These are phyloP conservation scores for Moesziomyces aphidis DNA, from an alignment of 1,284 basidiomycete genomes.

Conservation along the genomic window DNA sequence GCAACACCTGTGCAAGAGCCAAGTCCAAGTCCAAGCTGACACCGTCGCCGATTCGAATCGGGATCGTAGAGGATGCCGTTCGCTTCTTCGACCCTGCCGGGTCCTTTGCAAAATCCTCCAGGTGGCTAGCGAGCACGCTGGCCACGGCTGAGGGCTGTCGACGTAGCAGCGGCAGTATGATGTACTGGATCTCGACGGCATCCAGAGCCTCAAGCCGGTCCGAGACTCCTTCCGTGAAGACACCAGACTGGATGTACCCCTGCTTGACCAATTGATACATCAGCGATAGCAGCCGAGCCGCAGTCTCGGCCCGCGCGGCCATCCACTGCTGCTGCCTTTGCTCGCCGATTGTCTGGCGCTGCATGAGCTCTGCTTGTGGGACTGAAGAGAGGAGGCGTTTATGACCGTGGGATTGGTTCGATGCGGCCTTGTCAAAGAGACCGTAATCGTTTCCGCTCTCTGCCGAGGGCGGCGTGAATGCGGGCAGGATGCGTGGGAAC, in stretches of 20 bases:
- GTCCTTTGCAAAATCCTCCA: conserved; percentile 5
- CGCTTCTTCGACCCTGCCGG: conserved; percentile 17
- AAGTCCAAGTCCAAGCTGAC: neutral
- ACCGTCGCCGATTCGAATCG: conserved; percentile 1
- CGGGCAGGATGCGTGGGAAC: conserved; percentile 27
- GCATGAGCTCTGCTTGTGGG: conserved; percentile 27
- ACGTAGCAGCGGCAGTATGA: conserved; percentile 21
- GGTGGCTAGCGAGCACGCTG: conserved; percentile 11
- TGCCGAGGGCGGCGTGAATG: conserved; percentile 6
- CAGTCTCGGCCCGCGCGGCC: conserved; percentile 26
- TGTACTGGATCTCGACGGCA: conserved; percentile 9
- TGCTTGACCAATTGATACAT: conserved; percentile 21
- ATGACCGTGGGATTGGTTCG: conserved; percentile 10
- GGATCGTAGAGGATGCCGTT: neutral
- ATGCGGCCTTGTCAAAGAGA: conserved; percentile 12
- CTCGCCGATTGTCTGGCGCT: conserved; percentile 16
- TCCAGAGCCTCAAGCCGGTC: conserved; percentile 25
- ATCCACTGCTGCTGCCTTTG: conserved; percentile 13
- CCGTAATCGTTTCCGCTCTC: conserved; percentile 1
- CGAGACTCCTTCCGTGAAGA: conserved; percentile 24
- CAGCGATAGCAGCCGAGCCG: conserved; percentile 21
- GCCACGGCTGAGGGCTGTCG: conserved; percentile 14
- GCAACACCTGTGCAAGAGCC: conserved; percentile 19
- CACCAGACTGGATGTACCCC: conserved; percentile 10
- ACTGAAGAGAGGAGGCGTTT: conserved; percentile 21